Base-by-base conservation (phyloP, 306 rosid species). In the Pueraria montana region DNA sequence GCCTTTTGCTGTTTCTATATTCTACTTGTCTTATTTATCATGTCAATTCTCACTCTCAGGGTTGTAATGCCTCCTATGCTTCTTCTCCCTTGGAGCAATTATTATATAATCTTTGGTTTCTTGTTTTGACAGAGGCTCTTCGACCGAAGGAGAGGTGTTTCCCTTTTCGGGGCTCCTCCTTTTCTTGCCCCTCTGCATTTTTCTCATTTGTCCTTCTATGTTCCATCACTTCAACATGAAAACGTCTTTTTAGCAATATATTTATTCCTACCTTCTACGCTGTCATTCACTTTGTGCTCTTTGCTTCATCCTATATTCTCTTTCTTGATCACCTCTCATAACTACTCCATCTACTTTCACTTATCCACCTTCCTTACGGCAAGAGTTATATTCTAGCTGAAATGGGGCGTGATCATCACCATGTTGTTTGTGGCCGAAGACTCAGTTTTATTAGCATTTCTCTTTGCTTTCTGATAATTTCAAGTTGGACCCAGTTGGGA, bases 201-300 rank as follows among this genome's bases (percentile, higher is more conserved):
- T 87, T 88, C 92, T 91, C 81, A 79, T 89, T 88, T 90, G 92
- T 88, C 97, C 87, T 86, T 88, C 96, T 82, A 78, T 89, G 93
- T 85, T 91, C 90, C 85, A 83, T 90, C 97, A 80, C 90, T 87
- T 90, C 92, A 82, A 58, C 69, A 74, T 67, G 46, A 74, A 77
- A 76, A 62, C 24, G 7, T 58, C 42, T 21, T 69, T 78, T 74
- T 40, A 20, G 11, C 79, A 38, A 67, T 63, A 77, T 48, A 73
- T 83, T 66, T 27, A 53, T 80, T 42, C 62, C 43, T 68, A 20
- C 78, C 12, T 49, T 5, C 83, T 55, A 64, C 52, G 21, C 53
- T 78, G 38, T 82, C 84, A 65, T 85, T 81, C 84, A 76, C 76
- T 78, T 64, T 71, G 65, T 63, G 70, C 68, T 72, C 1, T 79